These are phyloP conservation scores for Phytophthora pinifolia DNA, from an alignment of 352 stramenopile genomes.

Conservation along the genomic window DNA sequence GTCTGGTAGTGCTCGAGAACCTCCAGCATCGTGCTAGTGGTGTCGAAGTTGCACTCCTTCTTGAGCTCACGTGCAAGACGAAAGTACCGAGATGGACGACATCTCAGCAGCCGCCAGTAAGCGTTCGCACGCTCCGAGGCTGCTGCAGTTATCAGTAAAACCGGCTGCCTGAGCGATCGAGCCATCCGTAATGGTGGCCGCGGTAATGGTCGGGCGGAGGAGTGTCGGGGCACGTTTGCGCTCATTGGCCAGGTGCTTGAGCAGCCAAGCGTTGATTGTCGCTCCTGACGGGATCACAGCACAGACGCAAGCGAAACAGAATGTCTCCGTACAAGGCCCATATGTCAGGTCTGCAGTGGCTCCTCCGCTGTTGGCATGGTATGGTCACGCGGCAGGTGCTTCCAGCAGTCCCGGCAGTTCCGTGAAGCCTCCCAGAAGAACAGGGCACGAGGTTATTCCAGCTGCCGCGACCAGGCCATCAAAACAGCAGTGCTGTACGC, in stretches of 20 bases:
- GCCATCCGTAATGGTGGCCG: constrained; percentile 31
- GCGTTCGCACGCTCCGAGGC: constrained; percentile 21
- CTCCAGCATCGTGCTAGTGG: constrained; percentile 50
- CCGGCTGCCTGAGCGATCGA: constrained; percentile 25
- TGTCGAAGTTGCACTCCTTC: constrained; percentile 6
- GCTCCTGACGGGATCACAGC: constrained; percentile 62
- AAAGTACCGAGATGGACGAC: constrained; percentile 69
- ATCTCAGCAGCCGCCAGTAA: constrained; percentile 31
- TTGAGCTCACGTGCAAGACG: constrained; percentile 27
- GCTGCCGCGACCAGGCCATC: no score
- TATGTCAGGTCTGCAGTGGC: constrained; percentile 20
- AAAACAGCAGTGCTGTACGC: no score
- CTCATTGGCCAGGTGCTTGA: constrained; percentile 69
- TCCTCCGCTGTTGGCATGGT: constrained; percentile 33
- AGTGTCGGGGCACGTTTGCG: constrained; percentile 34
- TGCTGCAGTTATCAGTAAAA: neutral
- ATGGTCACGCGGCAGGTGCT: constrained; percentile 59
- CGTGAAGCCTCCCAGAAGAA: constrained; percentile 69
- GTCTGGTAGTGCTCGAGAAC: constrained; percentile 63
- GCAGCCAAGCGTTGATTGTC: constrained; percentile 64
- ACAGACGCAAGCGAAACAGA: constrained; percentile 73
- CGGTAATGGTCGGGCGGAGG: constrained; percentile 43
- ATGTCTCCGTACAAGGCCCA: constrained; percentile 68
- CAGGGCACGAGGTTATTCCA: constrained; percentile 39
- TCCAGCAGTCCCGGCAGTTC: constrained; percentile 68